Evolutionary conservation across 2,329 filamentous ascomycete genomes (phyloP), one percentile per base, ranked within the genome.

Genomic region (Mycosphaerelloides madeirae): DNA sequence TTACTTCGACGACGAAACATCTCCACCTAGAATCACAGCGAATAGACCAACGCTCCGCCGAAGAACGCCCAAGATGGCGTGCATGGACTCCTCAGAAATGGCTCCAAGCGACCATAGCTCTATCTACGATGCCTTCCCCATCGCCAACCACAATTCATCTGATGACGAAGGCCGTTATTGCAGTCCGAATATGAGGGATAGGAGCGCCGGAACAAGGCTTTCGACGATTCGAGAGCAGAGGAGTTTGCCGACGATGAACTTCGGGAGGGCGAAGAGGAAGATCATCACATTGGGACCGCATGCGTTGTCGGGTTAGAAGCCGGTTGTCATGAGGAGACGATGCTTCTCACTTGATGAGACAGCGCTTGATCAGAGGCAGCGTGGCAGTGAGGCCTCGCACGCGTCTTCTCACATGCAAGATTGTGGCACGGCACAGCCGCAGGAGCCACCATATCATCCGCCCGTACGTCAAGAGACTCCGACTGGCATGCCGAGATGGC

Each of bases 191-290:
- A 14, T 35, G 11, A 35, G 14, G 6, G 33, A 35, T 19, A 35
- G 33, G 15, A 14, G 33, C 11, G 33, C 20, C 32, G 65, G 64
- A 41, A 64, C 57, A 29, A 65, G 65, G 11, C 64, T 73, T n/a
- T 65, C 65, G 20, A 69, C 68, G 12, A 73, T 73, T 46, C 54
- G 66, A 31, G 70, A 73, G 54, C 67, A 66, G 39, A 60, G 57
- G 46, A 73, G 69, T 12, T 58, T 62, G 34, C 65, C 65, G 11
- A 70, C 68, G 8, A 57, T 73, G 18, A 59, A 61, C 9, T 9
- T 5, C 9, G 22, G 9, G 22, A 25, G 9, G 22, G 5, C 22
- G 5, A 5, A 9, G 9, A 5, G 22, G 6, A 48, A 49, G 5
- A 43, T 50, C 16, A 31, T 52, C 28, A 59, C 48, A 36, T 22